phyloP scores from a whole-genome alignment of 768 basidiomycete genomes.

The Calvatia gigantea region DNA sequence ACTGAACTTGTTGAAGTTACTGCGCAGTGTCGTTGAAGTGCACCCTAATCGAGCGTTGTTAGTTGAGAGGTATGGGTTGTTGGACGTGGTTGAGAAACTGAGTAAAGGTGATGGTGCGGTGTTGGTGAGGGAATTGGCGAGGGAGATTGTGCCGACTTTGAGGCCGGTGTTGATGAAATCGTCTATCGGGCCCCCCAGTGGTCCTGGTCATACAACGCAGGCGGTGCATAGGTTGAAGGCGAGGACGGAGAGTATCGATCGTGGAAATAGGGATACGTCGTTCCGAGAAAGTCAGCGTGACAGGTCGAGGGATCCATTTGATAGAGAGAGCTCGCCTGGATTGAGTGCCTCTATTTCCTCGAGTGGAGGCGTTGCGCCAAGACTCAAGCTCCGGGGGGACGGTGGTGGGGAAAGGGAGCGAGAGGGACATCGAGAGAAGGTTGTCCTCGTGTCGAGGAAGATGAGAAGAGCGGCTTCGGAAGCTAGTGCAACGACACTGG shows the following conservation, averaged over 20 bases:
- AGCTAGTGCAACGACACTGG: constrained; percentile 13
- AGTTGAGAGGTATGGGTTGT: constrained; percentile 78
- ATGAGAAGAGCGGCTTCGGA: constrained; percentile 14
- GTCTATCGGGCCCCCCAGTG: background rate
- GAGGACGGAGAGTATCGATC: constrained; percentile 11
- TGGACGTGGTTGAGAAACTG: constrained; percentile 76
- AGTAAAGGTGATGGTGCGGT: constrained; percentile 81
- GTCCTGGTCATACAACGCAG: background rate
- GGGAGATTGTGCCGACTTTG: constrained; percentile 78
- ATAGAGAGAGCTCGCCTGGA: constrained; percentile 9
- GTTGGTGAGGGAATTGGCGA: constrained; percentile 83
- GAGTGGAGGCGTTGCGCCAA: background rate
- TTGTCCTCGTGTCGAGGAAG: constrained; percentile 14
- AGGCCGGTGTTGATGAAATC: constrained; percentile 56
- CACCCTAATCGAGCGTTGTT: constrained; percentile 82
- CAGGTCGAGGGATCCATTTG: background rate
- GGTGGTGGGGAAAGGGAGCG: constrained; percentile 5
- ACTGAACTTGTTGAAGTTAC: constrained; percentile 82
- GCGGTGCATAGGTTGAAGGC: constrained; percentile 10
- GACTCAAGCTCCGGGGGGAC: constrained; percentile 4
- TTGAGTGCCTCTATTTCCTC: constrained; percentile 1
- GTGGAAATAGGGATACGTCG: background rate
- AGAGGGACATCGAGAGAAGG: constrained; percentile 2
- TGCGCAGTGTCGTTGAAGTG: constrained; percentile 83
- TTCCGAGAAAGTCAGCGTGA: background rate